Evolutionary conservation across 257 asterid genomes (phyloP), one percentile per base, ranked within the genome.

Genomic region (Solanum paucissectum): DNA sequence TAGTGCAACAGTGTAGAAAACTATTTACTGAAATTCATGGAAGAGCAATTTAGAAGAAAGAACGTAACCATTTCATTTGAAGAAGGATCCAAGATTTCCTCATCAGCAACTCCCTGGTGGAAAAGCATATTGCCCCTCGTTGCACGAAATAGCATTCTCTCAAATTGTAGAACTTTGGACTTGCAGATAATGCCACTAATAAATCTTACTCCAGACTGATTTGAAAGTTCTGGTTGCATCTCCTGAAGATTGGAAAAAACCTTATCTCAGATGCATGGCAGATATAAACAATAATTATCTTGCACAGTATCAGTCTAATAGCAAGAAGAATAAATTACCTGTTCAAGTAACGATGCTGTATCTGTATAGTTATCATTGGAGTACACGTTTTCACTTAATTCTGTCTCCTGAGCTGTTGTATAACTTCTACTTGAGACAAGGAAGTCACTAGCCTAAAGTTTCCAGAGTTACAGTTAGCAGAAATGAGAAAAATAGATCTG

Each of bases 51-150:
- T 72, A 75, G 81, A 89, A 66, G 81, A 86, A 73, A 75, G 82
- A 73, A 85, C 12, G n/a, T 91, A 44, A 97, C 99, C 99, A 92
- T 93, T 92, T 97, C 99, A 91, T 93, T 92, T 83, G 99, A 89
- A 83, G 93, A 74, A 89, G 98, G 99, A 92, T 97, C 99, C 92
- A 94, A 76, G 87, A 97, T 94, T 90, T 92, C 90, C 87, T 93
- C 95, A 90, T 93, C 95, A 79, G 98, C 95, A 52, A 94, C 90
- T 87, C 96, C 96, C 90, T 95, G 98, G 88, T 95, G 95, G 94
- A 97, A 97, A 88, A 97, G 91, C 99, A 97, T 94, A 88, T 97
- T 97, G 89, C 99, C 99, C 89, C 99, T 96, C 33, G 99, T 97
- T 64, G 98, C 94, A 87, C 99, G 99, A 93, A 97, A 97, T 86